phyloP scores from a whole-genome alignment of 75 land plant genomes.

The Pseudotsuga menziesii region DNA sequence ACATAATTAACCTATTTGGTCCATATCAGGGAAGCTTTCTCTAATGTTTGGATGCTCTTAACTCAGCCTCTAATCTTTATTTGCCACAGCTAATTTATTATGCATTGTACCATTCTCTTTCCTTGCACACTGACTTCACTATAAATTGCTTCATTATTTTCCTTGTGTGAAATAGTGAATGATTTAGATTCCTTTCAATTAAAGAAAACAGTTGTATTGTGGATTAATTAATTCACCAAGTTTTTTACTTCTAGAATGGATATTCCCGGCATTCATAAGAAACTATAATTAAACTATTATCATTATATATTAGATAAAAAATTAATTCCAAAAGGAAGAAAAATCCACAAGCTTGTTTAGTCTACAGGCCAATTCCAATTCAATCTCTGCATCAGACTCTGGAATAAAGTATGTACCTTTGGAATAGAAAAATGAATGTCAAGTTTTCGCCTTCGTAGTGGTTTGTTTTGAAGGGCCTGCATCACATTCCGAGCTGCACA shows the following conservation, averaged over 20 bases:
- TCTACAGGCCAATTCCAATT: no score
- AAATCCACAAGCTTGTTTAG: not conserved
- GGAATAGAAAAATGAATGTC: conserved; percentile 96
- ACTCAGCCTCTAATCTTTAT: not conserved
- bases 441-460: conserved; percentile 75
- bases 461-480: conserved; percentile 85
- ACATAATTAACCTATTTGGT: not conserved
- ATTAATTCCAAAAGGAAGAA: not conserved
- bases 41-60: no score
- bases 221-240: not conserved
- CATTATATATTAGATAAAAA: not conserved
- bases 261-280: not conserved
- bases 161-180: not conserved
- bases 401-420: conserved; percentile 37
- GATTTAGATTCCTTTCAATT: not conserved
- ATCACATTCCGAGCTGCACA: conserved; percentile 84
- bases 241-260: not conserved
- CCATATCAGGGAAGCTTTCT: no score
- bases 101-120: no score
- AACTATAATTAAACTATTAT: not conserved
- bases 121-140: no score
- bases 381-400: not conserved
- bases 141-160: no score
- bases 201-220: not conserved
- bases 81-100: not conserved